These are phyloP conservation scores for Gastrolobium bilobum DNA, from an alignment of 306 rosid species.

Conservation along the genomic window DNA sequence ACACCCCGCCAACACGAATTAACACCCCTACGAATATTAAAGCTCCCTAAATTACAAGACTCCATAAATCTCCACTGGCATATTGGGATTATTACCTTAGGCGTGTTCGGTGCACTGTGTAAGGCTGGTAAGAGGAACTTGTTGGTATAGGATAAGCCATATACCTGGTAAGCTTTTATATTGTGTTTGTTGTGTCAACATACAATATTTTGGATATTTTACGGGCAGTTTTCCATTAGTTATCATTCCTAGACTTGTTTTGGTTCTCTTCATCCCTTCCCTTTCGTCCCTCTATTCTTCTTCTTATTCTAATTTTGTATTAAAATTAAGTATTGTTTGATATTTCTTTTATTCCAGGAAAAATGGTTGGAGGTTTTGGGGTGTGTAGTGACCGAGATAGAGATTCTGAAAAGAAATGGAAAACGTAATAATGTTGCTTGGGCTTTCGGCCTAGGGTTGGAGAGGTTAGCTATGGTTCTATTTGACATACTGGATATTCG, in stretches of 20 bases:
- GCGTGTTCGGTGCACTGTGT: slow-evolving; percentile 1
- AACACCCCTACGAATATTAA: too few species aligned
- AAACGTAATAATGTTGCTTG: slow-evolving; percentile 85
- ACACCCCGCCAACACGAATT: too few species aligned
- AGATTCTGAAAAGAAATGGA: slow-evolving; percentile 84
- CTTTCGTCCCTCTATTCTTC: not conserved
- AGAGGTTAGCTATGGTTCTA: slow-evolving; percentile 97
- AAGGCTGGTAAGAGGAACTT: not conserved
- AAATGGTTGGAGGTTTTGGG: slow-evolving; percentile 97
- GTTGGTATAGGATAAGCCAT: not conserved
- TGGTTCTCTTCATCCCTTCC: slow-evolving; percentile 20
- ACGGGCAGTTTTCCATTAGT: slow-evolving; percentile 10
- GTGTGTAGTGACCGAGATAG: slow-evolving; percentile 97
- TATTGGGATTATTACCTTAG: slow-evolving; percentile 7
- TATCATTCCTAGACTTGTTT: slow-evolving; percentile 4
- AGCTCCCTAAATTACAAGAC: too few species aligned
- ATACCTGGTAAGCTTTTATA: slow-evolving; percentile 5
- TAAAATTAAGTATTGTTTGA: slow-evolving; percentile 14
- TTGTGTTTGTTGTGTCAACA: slow-evolving; percentile 24
- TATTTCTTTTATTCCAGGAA: slow-evolving; percentile 64
- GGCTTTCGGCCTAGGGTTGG: slow-evolving; percentile 99
- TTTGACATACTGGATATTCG: slow-evolving; percentile 98
- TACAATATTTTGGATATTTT: slow-evolving; percentile 15
- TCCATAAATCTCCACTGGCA: not conserved
- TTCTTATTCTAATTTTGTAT: slow-evolving; percentile 17